A percentile compares a stretch with the other conserved stretches of the same genome.
These are phyloP conservation scores for Aspergillus uvarum DNA, from an alignment of 2,329 filamentous ascomycete genomes.

Conservation along the genomic window DNA sequence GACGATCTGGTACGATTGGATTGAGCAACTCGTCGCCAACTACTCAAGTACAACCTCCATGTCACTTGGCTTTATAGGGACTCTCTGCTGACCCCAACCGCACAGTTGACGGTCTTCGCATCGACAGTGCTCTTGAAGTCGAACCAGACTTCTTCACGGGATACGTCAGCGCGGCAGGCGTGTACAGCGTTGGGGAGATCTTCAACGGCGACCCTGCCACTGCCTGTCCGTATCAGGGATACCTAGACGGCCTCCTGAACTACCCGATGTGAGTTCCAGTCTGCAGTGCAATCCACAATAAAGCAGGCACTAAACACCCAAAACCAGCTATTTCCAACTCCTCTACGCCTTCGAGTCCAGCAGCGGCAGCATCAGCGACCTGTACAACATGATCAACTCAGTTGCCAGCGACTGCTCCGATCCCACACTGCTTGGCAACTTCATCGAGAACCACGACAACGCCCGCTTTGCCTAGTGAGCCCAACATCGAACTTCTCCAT, in stretches of 20 bases:
- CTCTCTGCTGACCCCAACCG: background rate
- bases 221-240: conserved; percentile 47
- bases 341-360: conserved; percentile 35
- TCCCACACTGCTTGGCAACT: conserved; percentile 52
- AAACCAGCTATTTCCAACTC: conserved; percentile 31
- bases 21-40: conserved; percentile 56
- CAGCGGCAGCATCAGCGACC: conserved; percentile 34
- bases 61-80: too few species aligned
- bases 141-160: conserved; percentile 46
- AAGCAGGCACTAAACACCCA: background rate
- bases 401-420: conserved; percentile 41
- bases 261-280: conserved; percentile 40
- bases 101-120: conserved; percentile 52
- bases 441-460: conserved; percentile 63
- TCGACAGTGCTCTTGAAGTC: conserved; percentile 54
- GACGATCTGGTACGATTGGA: conserved; percentile 58
- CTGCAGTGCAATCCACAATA: background rate
- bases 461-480: conserved; percentile 50
- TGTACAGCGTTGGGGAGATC: conserved; percentile 53
- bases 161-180: conserved; percentile 43
- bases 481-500: background rate
- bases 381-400: conserved; percentile 35
- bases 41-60: conserved; percentile 55
- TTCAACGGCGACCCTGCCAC: conserved; percentile 41
- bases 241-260: conserved; percentile 50